Conservation (phyloP, 768 basidiomycete species). For the Lentinula sp. region DNA sequence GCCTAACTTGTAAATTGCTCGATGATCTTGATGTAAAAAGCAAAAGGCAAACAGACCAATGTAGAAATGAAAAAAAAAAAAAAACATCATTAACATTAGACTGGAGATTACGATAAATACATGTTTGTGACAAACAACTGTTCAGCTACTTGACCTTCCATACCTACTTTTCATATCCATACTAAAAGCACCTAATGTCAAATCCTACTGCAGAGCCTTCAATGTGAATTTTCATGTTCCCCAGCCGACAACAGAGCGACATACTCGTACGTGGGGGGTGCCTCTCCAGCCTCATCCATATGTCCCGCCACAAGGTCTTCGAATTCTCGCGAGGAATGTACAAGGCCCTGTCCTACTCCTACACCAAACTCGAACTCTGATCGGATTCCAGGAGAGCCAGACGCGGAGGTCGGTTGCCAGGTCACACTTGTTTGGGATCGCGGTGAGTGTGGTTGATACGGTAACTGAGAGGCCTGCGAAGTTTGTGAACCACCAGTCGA, state of each 20-base stretch:
- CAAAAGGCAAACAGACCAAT: too few species aligned
- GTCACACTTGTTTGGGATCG: slow-evolving; percentile 14
- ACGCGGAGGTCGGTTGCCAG: slow-evolving; percentile 30
- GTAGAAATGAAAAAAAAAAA: too few species aligned
- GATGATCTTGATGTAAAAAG: too few species aligned
- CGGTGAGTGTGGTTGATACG: slow-evolving; percentile 16
- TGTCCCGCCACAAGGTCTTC: slow-evolving; percentile 80
- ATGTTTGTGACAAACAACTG: too few species aligned
- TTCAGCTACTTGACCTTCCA: too few species aligned
- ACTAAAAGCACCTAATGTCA: too few species aligned
- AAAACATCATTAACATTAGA: too few species aligned
- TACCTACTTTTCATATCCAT: too few species aligned
- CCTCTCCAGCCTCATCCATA: slow-evolving; percentile 76
- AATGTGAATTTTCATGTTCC: neutral
- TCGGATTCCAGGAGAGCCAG: slow-evolving; percentile 20
- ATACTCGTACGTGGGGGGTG: slow-evolving; percentile 65
- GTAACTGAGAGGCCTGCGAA: slow-evolving; percentile 17
- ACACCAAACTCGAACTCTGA: neutral
- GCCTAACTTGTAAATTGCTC: too few species aligned
- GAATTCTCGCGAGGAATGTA: slow-evolving; percentile 33
- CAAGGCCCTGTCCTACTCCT: neutral
- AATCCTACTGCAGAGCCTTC: too few species aligned
- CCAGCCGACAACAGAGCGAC: slow-evolving; percentile 21
- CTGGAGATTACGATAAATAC: too few species aligned
- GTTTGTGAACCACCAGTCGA: slow-evolving; percentile 9